These are phyloP conservation scores for Chenopodium album DNA, from an alignment of 148 eudicot species.

Conservation along the genomic window DNA sequence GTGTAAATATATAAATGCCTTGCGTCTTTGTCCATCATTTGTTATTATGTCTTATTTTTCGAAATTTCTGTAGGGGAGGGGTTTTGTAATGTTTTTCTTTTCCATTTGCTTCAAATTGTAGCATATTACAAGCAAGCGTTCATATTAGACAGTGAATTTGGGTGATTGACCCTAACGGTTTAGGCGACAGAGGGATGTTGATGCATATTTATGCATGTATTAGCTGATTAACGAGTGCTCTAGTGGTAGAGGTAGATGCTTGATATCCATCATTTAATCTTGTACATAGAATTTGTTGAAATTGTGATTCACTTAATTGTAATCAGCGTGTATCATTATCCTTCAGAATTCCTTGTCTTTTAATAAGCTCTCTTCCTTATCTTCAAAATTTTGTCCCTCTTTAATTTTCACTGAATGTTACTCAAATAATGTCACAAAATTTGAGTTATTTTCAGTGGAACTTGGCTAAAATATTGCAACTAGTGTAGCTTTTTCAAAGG, in stretches of 20 bases:
- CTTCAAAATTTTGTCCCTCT: no score
- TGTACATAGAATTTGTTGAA: conserved; percentile 26
- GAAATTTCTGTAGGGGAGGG: conserved; percentile 11
- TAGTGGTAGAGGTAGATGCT: background rate
- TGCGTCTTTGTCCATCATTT: conserved; percentile 1
- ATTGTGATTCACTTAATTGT: conserved; percentile 16
- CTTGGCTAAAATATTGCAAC: no score
- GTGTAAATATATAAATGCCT: conserved; percentile 48
- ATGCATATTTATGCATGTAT: conserved; percentile 16
- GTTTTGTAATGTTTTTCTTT: conserved; percentile 12
- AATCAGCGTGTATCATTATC: background rate
- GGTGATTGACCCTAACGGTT: conserved; percentile 28
- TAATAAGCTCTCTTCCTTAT: no score
- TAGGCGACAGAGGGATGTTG: conserved; percentile 2
- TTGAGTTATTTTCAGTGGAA: no score
- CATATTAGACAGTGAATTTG: conserved; percentile 9
- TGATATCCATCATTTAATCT: conserved; percentile 16
- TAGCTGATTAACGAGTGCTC: conserved; percentile 5
- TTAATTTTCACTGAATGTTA: no score
- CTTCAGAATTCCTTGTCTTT: background rate
- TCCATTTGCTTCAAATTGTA: conserved; percentile 31
- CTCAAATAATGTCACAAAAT: no score
- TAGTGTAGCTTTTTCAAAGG: no score
- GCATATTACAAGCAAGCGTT: conserved; percentile 10
- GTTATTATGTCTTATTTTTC: background rate